Evolutionary conservation across 2,329 filamentous ascomycete genomes (phyloP), one percentile per base, ranked within the genome.

Genomic region (Curvularia lunata): DNA sequence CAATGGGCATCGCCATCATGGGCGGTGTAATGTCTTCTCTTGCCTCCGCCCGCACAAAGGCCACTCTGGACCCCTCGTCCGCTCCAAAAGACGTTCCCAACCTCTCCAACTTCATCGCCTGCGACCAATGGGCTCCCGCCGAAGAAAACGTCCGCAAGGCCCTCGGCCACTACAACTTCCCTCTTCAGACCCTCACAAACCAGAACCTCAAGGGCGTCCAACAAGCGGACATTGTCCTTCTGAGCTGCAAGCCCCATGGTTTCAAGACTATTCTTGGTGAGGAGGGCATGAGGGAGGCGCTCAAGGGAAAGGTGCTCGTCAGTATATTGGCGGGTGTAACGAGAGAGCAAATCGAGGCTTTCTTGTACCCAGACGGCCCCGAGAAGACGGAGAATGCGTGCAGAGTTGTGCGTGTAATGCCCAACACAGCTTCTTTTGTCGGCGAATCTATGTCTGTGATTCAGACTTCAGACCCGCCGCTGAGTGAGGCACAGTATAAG

Each of bases 1-100:
- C 88, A 52, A 91, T 96, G 86, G 92, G 92, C 58, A 91, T 91
- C 59, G 91, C 91, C 56, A 93, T 96, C 66, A 85, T 96, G 56
- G 88, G 85, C 53, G 92, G 91, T 63, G 89, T 97, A 71, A 85
- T 96, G 66, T 82, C 86, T 59, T 91, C 90, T 10, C 83, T 95
- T 43, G 80, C 81, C 81, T 78, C 78, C 63, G 63, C 71, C 61
- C 66, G 70, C 61, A 69, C 68, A 7, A 57, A 57, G 61, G 70
- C 62, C 51, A 62, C 73, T 21, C 68, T 83, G 77, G 70, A 77
- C 72, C 49, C 79, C 76, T 63, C 69, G 56, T 75, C 76, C 40
- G 68, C 75, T 52, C 69, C 78, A 52, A 70, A 77, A 54, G 75
- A 78, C 48, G 58, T 69, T 58, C 61, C 73, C 72, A 68, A 74